Evolutionary conservation across 2,329 filamentous ascomycete species (phyloP).

Genomic region (Stachybotrys elegans): DNA sequence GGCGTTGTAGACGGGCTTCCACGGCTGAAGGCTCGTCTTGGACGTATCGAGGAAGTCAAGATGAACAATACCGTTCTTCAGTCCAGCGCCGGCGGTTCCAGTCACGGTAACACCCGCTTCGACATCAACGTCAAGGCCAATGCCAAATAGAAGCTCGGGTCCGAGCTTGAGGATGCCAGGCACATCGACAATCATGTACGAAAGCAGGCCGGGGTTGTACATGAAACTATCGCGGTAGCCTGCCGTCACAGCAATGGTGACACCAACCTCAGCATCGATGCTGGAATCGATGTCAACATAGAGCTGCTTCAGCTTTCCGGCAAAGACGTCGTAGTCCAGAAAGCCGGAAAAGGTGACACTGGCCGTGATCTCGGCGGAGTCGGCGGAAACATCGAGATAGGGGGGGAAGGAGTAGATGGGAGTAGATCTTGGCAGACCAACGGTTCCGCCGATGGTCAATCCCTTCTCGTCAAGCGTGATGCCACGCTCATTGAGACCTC

Average conservation of each 20-base stretch:
- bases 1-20: constrained; percentile 30
- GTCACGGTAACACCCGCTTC: constrained; percentile 25
- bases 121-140: constrained; percentile 31
- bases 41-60: constrained; percentile 28
- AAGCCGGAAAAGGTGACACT: constrained; percentile 35
- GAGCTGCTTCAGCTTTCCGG: constrained; percentile 26
- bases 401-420: background rate
- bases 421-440: background rate
- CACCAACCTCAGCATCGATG: constrained; percentile 28
- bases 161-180: constrained; percentile 34
- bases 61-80: constrained; percentile 31
- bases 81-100: constrained; percentile 22
- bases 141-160: constrained; percentile 28
- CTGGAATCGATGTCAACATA: constrained; percentile 37
- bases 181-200: constrained; percentile 30
- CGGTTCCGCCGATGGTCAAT: background rate
- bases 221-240: constrained; percentile 26
- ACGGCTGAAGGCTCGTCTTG: constrained; percentile 24
- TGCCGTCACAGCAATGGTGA: constrained; percentile 28
- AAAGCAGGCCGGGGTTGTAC: constrained; percentile 30
- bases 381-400: constrained; percentile 9
- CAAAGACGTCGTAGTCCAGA: constrained; percentile 33
- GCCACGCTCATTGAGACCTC: constrained; percentile 6
- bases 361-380: constrained; percentile 20
- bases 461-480: background rate